Base-by-base conservation (phyloP, 2,329 filamentous ascomycete species). In the Paraconiothyrium sp. region DNA sequence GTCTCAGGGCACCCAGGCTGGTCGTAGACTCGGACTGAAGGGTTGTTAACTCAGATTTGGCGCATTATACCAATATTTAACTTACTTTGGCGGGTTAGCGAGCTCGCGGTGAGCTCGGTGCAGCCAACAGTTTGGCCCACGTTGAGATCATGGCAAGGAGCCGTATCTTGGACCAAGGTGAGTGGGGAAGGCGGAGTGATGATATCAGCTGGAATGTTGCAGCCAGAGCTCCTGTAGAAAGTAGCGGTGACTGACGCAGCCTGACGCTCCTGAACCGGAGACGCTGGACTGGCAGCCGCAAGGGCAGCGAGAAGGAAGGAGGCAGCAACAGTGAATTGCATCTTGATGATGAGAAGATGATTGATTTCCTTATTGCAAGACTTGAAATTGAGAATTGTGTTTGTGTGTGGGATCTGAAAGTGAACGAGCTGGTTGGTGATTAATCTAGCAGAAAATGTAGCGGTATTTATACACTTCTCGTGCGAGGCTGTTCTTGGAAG, bases 51-150 rank as follows among this genome's bases (percentile, higher is more conserved):
- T 34, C 43, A 6, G 14, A 24, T 13, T 20, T 22, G 6, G 24
- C 3, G 13, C 9, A 20, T 3, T 4, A 14, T 22, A 11, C 5
- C 6, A 24, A 2, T 37, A 10, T 20, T 24, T 34, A 52, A 52
- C 52, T 14, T 46, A 46, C 52, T 46, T 9, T 22, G 52, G 16
- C 52, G 52, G n/a, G 52, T 55, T 27, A 55, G 32, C 1, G 52
- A 46, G 52, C 52, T 55, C 24, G 24, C 27, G 41, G 52, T 55
- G n/a, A 55, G 30, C 30, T 55, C 52, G 27, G 52, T 55, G 52
- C 52, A 55, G 2, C 41, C 41, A 39, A 55, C 52, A n/a, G 52
- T 46, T 34, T 34, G 22, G 7, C 14, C 24, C 11, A 46, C n/a
- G 10, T 8, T 46, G 52, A 55, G n/a, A 27, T 55, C 24, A 30